These are phyloP conservation scores for Colletotrichum lindemuthianum DNA, from an alignment of 2,329 filamentous ascomycete genomes.

Conservation along the genomic window DNA sequence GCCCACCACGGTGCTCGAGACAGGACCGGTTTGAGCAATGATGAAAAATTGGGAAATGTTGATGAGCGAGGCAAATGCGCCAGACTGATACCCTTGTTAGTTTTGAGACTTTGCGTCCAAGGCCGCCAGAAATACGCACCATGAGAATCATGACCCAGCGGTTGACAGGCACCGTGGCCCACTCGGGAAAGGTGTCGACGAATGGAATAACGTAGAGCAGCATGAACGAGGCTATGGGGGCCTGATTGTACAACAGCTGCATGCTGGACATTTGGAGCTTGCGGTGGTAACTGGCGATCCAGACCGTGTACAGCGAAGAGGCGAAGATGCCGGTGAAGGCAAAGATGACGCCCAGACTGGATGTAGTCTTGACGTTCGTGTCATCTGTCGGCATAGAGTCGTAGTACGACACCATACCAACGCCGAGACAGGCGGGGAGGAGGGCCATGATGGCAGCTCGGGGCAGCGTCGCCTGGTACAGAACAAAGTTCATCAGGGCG, in stretches of 20 bases:
- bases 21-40: conserved; percentile 68
- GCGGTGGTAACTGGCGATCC: conserved; percentile 73
- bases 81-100: conserved; percentile 56
- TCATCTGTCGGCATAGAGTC: conserved; percentile 65
- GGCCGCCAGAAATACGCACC: conserved; percentile 68
- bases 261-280: conserved; percentile 74
- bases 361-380: conserved; percentile 64
- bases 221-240: conserved; percentile 69
- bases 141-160: conserved; percentile 69
- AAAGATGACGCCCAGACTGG: conserved; percentile 69
- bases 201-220: conserved; percentile 75
- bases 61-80: conserved; percentile 70
- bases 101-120: neutral
- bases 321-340: conserved; percentile 72
- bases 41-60: conserved; percentile 74
- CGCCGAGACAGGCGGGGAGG: conserved; percentile 70
- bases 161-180: conserved; percentile 59
- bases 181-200: conserved; percentile 69
- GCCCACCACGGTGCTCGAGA: conserved; percentile 73
- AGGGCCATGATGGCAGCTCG: conserved; percentile 63
- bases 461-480: conserved; percentile 68
- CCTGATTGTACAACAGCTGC: conserved; percentile 76
- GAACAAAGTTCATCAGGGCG: conserved; percentile 70
- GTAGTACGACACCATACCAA: conserved; percentile 74
- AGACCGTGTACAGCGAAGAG: conserved; percentile 74